phyloP scores from a whole-genome alignment of 176 grass and related monocot species.

The Musa beccarii region DNA sequence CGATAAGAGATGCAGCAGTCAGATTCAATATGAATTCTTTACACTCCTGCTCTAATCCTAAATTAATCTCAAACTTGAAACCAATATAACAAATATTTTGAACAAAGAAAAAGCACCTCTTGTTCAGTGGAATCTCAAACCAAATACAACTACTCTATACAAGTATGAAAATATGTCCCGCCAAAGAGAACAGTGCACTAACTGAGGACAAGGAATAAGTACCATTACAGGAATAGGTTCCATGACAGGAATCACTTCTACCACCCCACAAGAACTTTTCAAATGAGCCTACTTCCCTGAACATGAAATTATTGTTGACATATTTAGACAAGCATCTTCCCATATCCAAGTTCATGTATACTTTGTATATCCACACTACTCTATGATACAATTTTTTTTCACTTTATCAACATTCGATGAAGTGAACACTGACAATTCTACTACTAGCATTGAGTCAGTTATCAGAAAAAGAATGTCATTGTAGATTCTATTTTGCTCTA shows the following conservation, averaged over 20 bases:
- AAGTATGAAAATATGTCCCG: neutral
- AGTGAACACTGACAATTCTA: neutral
- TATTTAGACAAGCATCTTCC: neutral
- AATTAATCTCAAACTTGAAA: no score
- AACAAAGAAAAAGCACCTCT: neutral
- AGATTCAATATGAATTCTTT: no score
- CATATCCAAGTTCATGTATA: neutral
- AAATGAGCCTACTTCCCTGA: neutral
- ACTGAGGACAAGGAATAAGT: neutral
- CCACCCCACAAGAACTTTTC: neutral
- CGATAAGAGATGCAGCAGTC: no score
- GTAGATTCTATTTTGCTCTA: constrained; percentile 55
- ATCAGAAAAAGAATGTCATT: neutral
- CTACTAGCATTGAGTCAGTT: neutral
- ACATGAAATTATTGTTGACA: neutral
- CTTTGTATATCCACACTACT: neutral
- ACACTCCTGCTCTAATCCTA: no score
- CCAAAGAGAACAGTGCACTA: no score
- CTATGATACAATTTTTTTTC: neutral
- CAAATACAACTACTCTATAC: neutral
- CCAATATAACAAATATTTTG: no score
- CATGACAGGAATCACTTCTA: neutral
- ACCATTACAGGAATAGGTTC: neutral
- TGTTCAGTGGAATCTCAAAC: constrained; percentile 1
- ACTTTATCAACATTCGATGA: neutral